Evolutionary conservation across 2,329 filamentous ascomycete species (phyloP), one percentile per base, ranked within the genome.

Genomic region (Bimuria novae-zelandiae): DNA sequence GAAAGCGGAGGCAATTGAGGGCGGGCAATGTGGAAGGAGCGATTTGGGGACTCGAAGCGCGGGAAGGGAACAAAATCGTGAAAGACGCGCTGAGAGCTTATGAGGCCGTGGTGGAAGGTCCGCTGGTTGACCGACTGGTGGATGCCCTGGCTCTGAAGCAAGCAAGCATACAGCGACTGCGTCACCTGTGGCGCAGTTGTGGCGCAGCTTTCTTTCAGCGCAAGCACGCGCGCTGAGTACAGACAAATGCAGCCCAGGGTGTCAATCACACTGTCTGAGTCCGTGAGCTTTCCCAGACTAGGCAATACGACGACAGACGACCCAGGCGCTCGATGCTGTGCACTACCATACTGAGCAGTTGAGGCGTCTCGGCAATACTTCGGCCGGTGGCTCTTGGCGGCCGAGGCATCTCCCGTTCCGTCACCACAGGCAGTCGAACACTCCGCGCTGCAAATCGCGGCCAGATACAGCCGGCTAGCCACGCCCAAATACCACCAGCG

Each of bases 51-150:
- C 30, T 35, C 37, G 33, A 35, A 27, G 12, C 22, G 45, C 30
- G 25, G 30, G 49, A 42, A 36, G 30, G 45, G 41, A 36, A 17
- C 42, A 52, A 36, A 55, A 37, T 21, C 23, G 44, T 48, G 30
- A 44, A 33, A 36, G 39, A 60, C 42, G 58, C 59, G 51, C 44
- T 43, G 51, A 57, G 61, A 52, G 63, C 50, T 64, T 67, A 63
- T 62, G 59, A 61, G 51, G 57, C 40, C n/a, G n/a, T n/a, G n/a
- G n/a, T 49, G 48, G 52, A 51, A 45, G 54, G 51, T 49, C 23
- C 44, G 32, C 56, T 29, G 32, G 48, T n/a, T n/a, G 25, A 27
- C 55, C 56, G 56, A 56, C 54, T 55, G 61, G 56, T 52, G 59
- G 55, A 35, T 46, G 30, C 21, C 43, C 43, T 37, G 44, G 33